Evolutionary conservation across 2,329 filamentous ascomycete species (phyloP), one percentile per base, ranked within the genome.

Genomic region (Phyllosticta citribraziliensis): DNA sequence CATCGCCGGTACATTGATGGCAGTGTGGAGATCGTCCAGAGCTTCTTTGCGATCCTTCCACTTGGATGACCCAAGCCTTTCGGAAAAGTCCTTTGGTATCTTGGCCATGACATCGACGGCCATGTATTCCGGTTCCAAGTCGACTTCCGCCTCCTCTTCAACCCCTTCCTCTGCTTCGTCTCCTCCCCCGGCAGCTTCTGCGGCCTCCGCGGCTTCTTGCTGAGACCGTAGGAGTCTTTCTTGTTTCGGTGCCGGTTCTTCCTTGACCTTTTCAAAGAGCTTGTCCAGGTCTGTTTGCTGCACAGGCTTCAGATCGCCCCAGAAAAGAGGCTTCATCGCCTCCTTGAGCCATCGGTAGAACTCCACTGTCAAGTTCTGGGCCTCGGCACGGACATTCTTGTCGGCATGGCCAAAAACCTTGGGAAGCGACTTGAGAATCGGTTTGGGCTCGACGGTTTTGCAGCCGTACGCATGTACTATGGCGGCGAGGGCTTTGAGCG

Each of bases 1-100:
- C 73, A 99, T 96, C 64, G 88, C 84, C 14, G 93, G 91, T 51
- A 95, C 87, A 67, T 96, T 95, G 60, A 96, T 75, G 2, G 85
- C 81, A 14, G 83, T 83, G 67, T 87, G 88, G 0, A 97, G 80
- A 10, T 84, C 90, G 64, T 99, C 94, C 2, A 97, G 80, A 0
- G 89, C 90, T 67, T 99, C 94, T 74, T 99, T 99, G 64, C 94
- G 83, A 67, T 99, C 95, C 72, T 99, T 99, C 94, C 94, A 99
- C 73, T 99, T 99, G 0, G 92, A 87, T 10, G 93, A 97, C 0
- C 83, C 87, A 30, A 99, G 78, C 63, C 88, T 86, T 22, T 99
- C 94, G 65, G 84, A 82, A 66, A 97, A 92, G 71, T 91, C 86
- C 50, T 85, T 84, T 0, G 93, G 88, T 2, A 97, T 80, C 67